These are phyloP conservation scores for Leptosphaerulina australis DNA, from an alignment of 2,329 filamentous ascomycete species.

Conservation along the genomic window DNA sequence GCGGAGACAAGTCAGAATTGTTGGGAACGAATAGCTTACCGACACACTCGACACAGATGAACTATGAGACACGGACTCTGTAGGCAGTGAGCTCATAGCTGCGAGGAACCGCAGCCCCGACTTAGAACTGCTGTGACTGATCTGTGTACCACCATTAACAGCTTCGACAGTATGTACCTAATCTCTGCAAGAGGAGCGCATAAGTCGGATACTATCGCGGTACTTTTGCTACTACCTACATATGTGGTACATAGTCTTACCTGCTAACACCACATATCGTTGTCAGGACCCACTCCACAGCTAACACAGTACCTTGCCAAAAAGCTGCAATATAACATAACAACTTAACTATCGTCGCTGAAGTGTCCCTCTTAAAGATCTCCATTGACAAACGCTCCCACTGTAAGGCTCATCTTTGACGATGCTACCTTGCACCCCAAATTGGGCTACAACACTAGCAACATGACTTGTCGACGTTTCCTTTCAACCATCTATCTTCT, in stretches of 20 bases:
- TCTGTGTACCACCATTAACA: constrained; percentile 12
- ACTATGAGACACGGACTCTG: neutral
- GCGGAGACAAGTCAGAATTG: neutral
- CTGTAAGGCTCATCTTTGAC: too few species aligned
- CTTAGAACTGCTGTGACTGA: constrained; percentile 3
- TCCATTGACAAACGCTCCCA: neutral
- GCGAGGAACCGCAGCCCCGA: neutral
- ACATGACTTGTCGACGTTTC: too few species aligned
- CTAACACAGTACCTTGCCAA: neutral
- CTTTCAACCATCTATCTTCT: too few species aligned
- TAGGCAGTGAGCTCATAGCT: neutral
- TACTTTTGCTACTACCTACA: neutral
- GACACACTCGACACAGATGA: neutral
- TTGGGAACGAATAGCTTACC: neutral
- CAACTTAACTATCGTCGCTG: neutral
- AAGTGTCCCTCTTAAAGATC: neutral
- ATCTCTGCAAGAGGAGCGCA: constrained; percentile 3
- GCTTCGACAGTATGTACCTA: constrained; percentile 11
- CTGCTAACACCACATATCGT: neutral
- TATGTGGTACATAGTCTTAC: neutral
- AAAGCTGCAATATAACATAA: neutral
- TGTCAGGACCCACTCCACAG: neutral
- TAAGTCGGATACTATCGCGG: constrained; percentile 5
- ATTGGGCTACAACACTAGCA: too few species aligned
- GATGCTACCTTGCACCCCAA: too few species aligned